Evolutionary conservation across 2,329 filamentous ascomycete genomes (phyloP), one percentile per base, ranked within the genome.

Genomic region (Aspergillus fructus): DNA sequence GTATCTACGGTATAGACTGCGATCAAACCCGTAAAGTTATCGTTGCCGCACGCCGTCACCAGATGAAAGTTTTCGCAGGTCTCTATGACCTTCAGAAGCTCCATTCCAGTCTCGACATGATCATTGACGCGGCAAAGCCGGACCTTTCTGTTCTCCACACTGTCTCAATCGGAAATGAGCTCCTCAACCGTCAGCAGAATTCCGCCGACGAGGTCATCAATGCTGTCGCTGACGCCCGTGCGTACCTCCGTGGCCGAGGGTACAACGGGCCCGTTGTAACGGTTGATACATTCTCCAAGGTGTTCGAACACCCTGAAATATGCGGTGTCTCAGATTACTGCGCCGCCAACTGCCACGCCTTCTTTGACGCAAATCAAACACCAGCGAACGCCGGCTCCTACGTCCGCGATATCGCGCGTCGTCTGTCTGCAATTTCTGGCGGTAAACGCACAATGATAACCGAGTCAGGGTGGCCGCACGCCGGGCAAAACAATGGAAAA

Each of bases 401-500:
- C 73, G 83, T 92, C 40, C 72, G 79, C 40, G 77, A 79, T 24
- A 85, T 87, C 61, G 81, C 78, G 6, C 68, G 77, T 27, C 71
- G 65, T 6, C 76, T 87, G 58, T 76, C 76, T 17, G 64, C 72
- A 6, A 66, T 68, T 3, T 78, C 76, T 3, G 84, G 81, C 51
- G 75, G 76, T 23, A 88, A 91, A 74, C 80, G 81, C 46, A 81
- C 89, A 33, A 79, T 93, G 39, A 86, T 96, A 64, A 91, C 90
- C 1, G 92, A 96, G 78, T 88, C 88, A 3, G 92, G 92, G 50
- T 96, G 91, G 91, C 91, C 91, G 42, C 86, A 84, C 71, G 73
- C 84, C 63, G 91, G 91, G 17, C 64, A 78, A 12, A 59, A 80
- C 52, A 93, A 94, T 69, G 84, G 85, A 2, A 68, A 70, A 17